Conservation (phyloP, 768 basidiomycete species). For the Neoboletus subvelutipes region DNA sequence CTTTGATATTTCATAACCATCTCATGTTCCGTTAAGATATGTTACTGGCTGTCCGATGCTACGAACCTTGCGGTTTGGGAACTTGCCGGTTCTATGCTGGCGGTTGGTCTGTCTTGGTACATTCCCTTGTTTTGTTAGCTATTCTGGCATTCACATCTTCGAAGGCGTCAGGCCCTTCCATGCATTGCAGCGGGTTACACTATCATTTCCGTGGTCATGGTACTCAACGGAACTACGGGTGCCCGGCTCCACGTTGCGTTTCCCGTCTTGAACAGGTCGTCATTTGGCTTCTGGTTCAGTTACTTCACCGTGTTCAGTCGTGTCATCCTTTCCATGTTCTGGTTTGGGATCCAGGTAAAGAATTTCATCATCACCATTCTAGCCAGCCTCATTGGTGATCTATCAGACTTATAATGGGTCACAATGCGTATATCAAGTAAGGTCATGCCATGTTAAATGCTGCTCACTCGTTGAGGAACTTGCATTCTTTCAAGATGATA, state of each 20-base stretch:
- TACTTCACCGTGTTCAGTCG: constrained; percentile 84
- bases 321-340: constrained; percentile 74
- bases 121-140: neutral
- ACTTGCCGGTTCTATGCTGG: constrained; percentile 71
- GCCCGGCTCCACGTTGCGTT: constrained; percentile 78
- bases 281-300: constrained; percentile 87
- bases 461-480: neutral
- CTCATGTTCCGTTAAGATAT: constrained; percentile 22
- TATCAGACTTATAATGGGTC: constrained; percentile 55
- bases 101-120: constrained; percentile 70
- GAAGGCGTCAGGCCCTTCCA: constrained; percentile 62
- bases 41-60: constrained; percentile 29
- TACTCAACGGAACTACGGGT: constrained; percentile 76
- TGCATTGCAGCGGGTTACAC: constrained; percentile 72
- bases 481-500: constrained; percentile 47
- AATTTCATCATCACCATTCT: neutral
- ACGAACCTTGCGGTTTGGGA: constrained; percentile 44
- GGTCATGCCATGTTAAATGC: neutral
- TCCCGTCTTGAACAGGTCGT: constrained; percentile 76
- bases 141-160: neutral
- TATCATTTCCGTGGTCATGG: constrained; percentile 71
- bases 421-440: constrained; percentile 69
- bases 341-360: constrained; percentile 71
- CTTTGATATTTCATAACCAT: constrained; percentile 23
- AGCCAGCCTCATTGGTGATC: neutral